A percentile compares a stretch with the other conserved stretches of the same genome.
Conservation (phyloP, 108 stramenopile species). For the Mediolabrus comicus region DNA sequence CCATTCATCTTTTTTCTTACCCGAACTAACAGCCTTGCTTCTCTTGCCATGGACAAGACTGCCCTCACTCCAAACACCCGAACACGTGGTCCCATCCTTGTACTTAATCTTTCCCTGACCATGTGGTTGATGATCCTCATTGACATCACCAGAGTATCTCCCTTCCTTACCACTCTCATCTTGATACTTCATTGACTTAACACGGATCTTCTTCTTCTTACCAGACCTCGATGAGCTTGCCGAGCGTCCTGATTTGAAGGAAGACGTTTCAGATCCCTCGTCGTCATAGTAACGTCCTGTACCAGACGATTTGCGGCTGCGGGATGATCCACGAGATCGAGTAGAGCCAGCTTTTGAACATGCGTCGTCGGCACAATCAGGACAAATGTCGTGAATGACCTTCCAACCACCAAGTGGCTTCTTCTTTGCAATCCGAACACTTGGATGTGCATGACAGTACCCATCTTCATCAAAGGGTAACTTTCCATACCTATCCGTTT, state of each 20-base stretch:
- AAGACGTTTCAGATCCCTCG: conserved; percentile 23
- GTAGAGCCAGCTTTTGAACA: conserved; percentile 23
- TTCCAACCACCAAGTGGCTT: conserved; percentile 50
- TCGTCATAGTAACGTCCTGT: conserved; percentile 37
- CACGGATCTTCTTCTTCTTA: conserved; percentile 38
- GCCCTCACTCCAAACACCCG: conserved; percentile 42
- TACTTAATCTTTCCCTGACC: conserved; percentile 51
- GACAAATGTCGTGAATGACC: conserved; percentile 43
- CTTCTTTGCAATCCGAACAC: conserved; percentile 40
- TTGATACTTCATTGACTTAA: conserved; percentile 44
- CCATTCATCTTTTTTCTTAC: conserved; percentile 1
- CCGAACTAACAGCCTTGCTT: not conserved
- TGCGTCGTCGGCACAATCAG: conserved; percentile 41
- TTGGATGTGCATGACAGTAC: conserved; percentile 45
- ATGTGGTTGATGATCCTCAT: conserved; percentile 42
- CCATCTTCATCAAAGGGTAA: conserved; percentile 46
- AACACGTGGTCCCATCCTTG: conserved; percentile 27
- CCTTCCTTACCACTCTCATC: conserved; percentile 39
- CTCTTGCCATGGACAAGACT: conserved; percentile 36
- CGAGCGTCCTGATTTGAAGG: conserved; percentile 13
- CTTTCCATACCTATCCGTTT: conserved; percentile 33
- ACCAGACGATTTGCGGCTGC: conserved; percentile 9
- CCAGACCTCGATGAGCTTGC: conserved; percentile 9
- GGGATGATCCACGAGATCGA: conserved; percentile 3
- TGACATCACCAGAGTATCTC: conserved; percentile 38